Conservation (phyloP, 1,139 yeast genomes). For the Debaryomyces robertsiae region DNA sequence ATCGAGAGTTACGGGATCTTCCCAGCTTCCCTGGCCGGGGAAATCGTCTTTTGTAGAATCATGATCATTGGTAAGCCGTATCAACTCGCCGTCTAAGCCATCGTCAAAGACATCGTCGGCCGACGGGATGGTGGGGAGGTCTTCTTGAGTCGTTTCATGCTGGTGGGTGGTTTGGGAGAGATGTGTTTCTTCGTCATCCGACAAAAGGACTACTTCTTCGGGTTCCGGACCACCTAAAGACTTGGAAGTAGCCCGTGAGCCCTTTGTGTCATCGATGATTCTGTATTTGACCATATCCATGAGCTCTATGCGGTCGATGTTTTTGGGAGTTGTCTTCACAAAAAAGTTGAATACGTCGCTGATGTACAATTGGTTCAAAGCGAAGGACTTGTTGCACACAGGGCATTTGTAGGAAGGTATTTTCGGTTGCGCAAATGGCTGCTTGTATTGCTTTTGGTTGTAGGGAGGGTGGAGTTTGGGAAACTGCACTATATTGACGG, state of each 20-base stretch:
- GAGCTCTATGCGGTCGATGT: conserved; percentile 40
- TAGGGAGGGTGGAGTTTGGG: conserved; percentile 11
- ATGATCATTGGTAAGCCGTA: conserved; percentile 13
- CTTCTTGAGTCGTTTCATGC: background rate
- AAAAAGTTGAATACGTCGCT: conserved; percentile 48
- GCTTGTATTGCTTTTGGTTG: conserved; percentile 5
- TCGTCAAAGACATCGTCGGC: conserved; percentile 24
- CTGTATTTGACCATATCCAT: conserved; percentile 39
- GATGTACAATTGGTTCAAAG: conserved; percentile 38
- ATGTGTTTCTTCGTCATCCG: conserved; percentile 27
- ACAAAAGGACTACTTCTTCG: conserved; percentile 32
- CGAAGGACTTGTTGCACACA: conserved; percentile 40
- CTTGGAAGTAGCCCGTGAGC: conserved; percentile 7
- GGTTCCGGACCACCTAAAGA: conserved; percentile 11
- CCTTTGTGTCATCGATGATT: conserved; percentile 31
- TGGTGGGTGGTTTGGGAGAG: conserved; percentile 10
- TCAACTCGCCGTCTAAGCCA: conserved; percentile 25
- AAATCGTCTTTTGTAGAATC: conserved; percentile 8
- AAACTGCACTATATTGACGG: conserved; percentile 16
- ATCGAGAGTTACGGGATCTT: conserved; percentile 39
- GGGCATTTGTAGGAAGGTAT: conserved; percentile 42
- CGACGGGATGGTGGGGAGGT: conserved; percentile 2
- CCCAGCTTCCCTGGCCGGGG: conserved; percentile 41
- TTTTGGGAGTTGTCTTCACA: conserved; percentile 41
- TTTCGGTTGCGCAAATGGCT: conserved; percentile 14